Conservation (phyloP, 257 asterid species). For the Primulina eburnea region DNA sequence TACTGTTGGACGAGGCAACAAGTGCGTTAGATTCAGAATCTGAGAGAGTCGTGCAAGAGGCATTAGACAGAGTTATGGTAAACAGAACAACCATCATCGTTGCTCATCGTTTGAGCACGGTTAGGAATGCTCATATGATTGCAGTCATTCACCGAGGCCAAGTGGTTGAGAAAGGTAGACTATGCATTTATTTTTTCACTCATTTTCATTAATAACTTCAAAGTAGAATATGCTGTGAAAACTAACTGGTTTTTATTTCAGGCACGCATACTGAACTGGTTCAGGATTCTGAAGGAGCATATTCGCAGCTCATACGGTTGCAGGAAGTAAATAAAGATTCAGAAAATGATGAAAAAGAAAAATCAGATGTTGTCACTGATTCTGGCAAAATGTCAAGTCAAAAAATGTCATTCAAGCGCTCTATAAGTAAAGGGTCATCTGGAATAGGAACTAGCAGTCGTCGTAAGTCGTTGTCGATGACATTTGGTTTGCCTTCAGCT, state of each 20-base stretch:
- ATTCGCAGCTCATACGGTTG: constrained; percentile 38
- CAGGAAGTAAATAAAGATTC: constrained; percentile 32
- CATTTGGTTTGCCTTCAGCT: constrained; percentile 31
- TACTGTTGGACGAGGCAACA: constrained; percentile 64
- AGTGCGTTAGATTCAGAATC: constrained; percentile 60
- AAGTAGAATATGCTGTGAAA: not conserved
- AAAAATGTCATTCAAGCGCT: constrained; percentile 40
- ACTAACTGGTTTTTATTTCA: constrained; percentile 18
- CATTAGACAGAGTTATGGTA: constrained; percentile 43
- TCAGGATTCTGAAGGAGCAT: constrained; percentile 39
- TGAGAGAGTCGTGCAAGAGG: constrained; percentile 47
- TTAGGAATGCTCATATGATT: constrained; percentile 43
- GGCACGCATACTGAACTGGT: constrained; percentile 45
- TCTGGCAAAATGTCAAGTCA: constrained; percentile 36
- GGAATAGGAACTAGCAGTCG: constrained; percentile 37
- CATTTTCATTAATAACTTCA: too few relatives aligned
- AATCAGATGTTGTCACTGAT: constrained; percentile 25
- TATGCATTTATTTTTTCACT: not conserved
- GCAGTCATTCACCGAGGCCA: constrained; percentile 47
- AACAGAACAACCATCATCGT: constrained; percentile 50
- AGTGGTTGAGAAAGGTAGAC: constrained; percentile 45
- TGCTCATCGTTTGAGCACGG: constrained; percentile 54
- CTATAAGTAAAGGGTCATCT: constrained; percentile 49
- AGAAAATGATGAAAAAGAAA: constrained; percentile 28
- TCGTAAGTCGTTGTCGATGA: constrained; percentile 26